A percentile compares a stretch with the other conserved stretches of the same genome.
phyloP scores from a whole-genome alignment of 2,329 filamentous ascomycete species.

The Cladosporium sp. region DNA sequence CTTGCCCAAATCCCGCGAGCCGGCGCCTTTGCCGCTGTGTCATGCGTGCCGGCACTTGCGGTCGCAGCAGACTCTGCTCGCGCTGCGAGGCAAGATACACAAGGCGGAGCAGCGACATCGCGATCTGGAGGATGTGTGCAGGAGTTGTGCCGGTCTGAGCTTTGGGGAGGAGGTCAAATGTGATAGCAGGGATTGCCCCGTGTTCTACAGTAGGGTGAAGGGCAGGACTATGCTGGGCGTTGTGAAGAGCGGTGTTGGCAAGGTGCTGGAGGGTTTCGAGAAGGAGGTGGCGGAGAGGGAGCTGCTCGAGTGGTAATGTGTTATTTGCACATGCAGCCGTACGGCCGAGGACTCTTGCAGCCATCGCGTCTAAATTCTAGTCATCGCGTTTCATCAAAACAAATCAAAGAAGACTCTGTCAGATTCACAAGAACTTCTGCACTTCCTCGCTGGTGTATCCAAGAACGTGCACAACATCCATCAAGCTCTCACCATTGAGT shows the following conservation, averaged over 20 bases:
- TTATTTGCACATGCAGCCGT: background rate
- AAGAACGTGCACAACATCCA: slow-evolving; percentile 73
- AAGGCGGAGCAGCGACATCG: slow-evolving; percentile 62
- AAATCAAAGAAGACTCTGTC: background rate
- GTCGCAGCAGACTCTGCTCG: slow-evolving; percentile 63
- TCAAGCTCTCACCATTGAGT: slow-evolving; percentile 68
- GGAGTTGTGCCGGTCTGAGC: slow-evolving; percentile 72
- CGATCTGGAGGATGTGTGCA: slow-evolving; percentile 71
- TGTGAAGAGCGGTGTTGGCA: slow-evolving; percentile 42
- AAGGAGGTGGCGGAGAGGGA: slow-evolving; percentile 27
- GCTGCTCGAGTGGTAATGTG: slow-evolving; percentile 27
- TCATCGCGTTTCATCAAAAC: background rate
- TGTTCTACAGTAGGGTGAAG: slow-evolving; percentile 78
- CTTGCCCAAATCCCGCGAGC: slow-evolving; percentile 38
- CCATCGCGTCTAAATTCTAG: background rate
- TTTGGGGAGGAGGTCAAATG: slow-evolving; percentile 78
- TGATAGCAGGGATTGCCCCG: slow-evolving; percentile 87
- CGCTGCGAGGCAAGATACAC: slow-evolving; percentile 63
- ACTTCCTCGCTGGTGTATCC: slow-evolving; percentile 47
- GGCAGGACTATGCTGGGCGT: slow-evolving; percentile 52
- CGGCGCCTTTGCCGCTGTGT: slow-evolving; percentile 55
- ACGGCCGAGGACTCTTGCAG: background rate
- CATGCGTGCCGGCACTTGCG: slow-evolving; percentile 51
- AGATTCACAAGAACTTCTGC: slow-evolving; percentile 27
- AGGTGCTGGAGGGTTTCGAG: slow-evolving; percentile 45